phyloP scores from a whole-genome alignment of 345 rosid species.

The Bruguiera sexangula region DNA sequence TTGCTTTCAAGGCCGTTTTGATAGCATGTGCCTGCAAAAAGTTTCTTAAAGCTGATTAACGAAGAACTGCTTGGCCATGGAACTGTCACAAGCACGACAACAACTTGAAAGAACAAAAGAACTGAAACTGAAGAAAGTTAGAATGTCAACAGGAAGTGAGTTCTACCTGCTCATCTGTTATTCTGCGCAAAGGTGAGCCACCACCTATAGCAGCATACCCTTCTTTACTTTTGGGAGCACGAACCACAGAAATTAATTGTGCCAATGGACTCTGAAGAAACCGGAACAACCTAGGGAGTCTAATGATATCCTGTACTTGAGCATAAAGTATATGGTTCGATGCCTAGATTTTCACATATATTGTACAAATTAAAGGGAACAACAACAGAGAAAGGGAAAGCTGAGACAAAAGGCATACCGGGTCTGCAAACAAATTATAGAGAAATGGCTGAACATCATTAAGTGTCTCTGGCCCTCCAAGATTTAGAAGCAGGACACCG shows the following conservation, averaged over 20 bases:
- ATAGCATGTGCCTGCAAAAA: slow-evolving; percentile 66
- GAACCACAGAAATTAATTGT: slow-evolving; percentile 65
- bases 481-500: slow-evolving; percentile 82
- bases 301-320: slow-evolving; percentile 69
- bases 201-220: slow-evolving; percentile 99
- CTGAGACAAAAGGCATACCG: slow-evolving; percentile 38
- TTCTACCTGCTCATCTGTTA: slow-evolving; percentile 75
- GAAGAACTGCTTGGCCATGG: background rate
- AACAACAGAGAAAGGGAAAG: background rate
- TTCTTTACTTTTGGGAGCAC: slow-evolving; percentile 90
- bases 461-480: slow-evolving; percentile 86
- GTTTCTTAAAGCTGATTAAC: background rate
- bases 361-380: background rate
- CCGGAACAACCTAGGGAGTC: slow-evolving; percentile 80
- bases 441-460: slow-evolving; percentile 82
- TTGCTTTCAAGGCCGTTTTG: slow-evolving; percentile 54
- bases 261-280: slow-evolving; percentile 83
- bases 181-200: slow-evolving; percentile 81
- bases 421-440: slow-evolving; percentile 92
- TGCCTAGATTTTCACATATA: background rate
- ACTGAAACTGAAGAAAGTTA: background rate
- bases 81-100: background rate
- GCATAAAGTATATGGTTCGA: background rate
- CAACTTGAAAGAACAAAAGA: background rate
- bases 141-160: background rate